Evolutionary conservation across 164 flowering plant species (phyloP), one percentile per base, ranked within the genome.

Genomic region (Umbellularia californica): DNA sequence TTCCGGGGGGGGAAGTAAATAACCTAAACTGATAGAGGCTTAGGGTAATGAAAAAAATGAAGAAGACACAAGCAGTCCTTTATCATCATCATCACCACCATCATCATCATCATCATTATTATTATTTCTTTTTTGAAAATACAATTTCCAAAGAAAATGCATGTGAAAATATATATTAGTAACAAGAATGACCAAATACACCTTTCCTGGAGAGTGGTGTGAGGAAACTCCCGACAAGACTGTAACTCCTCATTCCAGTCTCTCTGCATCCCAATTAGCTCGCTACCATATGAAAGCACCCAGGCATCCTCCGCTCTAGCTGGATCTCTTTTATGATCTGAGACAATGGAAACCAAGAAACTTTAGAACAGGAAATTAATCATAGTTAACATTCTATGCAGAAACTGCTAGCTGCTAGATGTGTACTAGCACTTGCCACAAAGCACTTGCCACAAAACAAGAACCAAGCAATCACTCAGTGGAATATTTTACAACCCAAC

Each of bases 171-270:
- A 50, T 63, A 58, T 5, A 41, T 20, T 24, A 60, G 13, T 35
- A 25, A 41, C n/a, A 33, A 50, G 58, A 72, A 70, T 3, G 30
- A 75, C 63, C 11, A 72, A 50, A 69, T 47, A 50, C 76, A 96
- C 99, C 98, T 88, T 83, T 96, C 99, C 76, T 92, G 99, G 51
- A 89, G 91, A 67, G 84, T 84, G 23, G 87, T 68, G 79, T 89
- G 97, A 60, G 99, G 97, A 83, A 96, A 94, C 74, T 96, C 98
- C 60, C 97, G 87, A 80, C 99, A 96, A 68, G 97, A 90, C 80
- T 96, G 99, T 82, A 96, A 85, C 75, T 96, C 99, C 79, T 96
- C 99, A 84, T 96, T 96, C 99, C 99, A 96, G 77, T 96, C 99
- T 72, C 99, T 88, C 81, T 92, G 99, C 99, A 94, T 94, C 55